Percentiles rank a stretch among this genome's conserved stretches.
phyloP scores from a whole-genome alignment of 2,329 filamentous ascomycete species.

The Penicillium palitans region DNA sequence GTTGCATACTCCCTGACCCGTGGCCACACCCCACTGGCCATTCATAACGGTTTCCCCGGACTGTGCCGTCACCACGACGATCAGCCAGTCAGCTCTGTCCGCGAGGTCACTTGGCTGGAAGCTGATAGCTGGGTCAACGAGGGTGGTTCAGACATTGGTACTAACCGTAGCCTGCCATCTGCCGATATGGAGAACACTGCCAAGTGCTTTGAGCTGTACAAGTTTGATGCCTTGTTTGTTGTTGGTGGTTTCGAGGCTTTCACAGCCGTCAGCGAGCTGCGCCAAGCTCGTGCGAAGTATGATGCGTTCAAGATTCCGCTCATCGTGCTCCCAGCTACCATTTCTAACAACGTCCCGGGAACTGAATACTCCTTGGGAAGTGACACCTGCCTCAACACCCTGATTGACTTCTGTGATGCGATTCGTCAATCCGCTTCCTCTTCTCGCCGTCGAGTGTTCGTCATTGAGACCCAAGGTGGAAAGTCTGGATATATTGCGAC shows the following conservation, averaged over 20 bases:
- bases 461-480: constrained; percentile 96
- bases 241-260: constrained; percentile 97
- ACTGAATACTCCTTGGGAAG: constrained; percentile 97
- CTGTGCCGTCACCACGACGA: constrained; percentile 88
- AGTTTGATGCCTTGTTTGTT: constrained; percentile 87
- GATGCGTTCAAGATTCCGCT: constrained; percentile 90
- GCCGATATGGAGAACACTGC: constrained; percentile 85
- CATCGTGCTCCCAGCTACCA: constrained; percentile 88
- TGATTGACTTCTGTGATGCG: constrained; percentile 93
- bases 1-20: constrained; percentile 89
- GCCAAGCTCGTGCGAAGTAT: constrained; percentile 74
- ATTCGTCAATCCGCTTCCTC: constrained; percentile 97
- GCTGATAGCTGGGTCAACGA: constrained; percentile 94
- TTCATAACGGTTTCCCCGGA: constrained; percentile 96
- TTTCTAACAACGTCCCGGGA: constrained; percentile 97
- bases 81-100: constrained; percentile 76
- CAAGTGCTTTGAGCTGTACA: constrained; percentile 78
- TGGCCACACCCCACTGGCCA: constrained; percentile 88
- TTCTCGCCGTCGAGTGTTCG: constrained; percentile 88
- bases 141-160: constrained; percentile 96
- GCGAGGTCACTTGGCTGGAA: constrained; percentile 87
- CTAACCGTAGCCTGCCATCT: constrained; percentile 86
- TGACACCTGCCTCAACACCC: constrained; percentile 92
- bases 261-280: constrained; percentile 83
- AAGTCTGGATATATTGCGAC: constrained; percentile 92